phyloP scores from a whole-genome alignment of 2,329 filamentous ascomycete species.

The Exophiala sp. region DNA sequence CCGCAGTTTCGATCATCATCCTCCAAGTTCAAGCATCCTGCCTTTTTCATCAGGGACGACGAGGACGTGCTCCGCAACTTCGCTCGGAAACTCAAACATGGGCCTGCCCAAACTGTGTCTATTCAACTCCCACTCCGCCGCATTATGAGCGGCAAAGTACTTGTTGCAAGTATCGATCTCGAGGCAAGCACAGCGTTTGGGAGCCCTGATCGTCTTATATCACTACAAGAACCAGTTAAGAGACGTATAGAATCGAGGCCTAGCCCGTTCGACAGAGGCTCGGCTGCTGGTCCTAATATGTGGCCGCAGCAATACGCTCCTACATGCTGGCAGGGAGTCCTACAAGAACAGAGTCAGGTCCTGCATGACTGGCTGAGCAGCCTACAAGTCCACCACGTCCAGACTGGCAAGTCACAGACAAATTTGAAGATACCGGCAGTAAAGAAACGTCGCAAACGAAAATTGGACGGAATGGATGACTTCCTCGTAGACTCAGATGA shows the following conservation, averaged over 20 bases:
- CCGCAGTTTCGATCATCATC: background rate
- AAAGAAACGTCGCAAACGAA: conserved; percentile 63
- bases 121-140: conserved; percentile 12
- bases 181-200: background rate
- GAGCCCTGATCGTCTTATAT: background rate
- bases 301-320: conserved; percentile 91
- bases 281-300: conserved; percentile 62
- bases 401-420: conserved; percentile 48
- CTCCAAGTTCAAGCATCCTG: conserved; percentile 16
- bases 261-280: conserved; percentile 75
- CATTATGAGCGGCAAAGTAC: conserved; percentile 17
- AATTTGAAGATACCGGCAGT: conserved; percentile 27
- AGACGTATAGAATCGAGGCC: conserved; percentile 53
- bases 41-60: conserved; percentile 1
- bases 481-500: conserved; percentile 80
- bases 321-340: conserved; percentile 61
- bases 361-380: conserved; percentile 77
- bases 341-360: conserved; percentile 73
- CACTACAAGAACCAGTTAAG: conserved; percentile 35
- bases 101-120: no score
- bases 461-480: conserved; percentile 66
- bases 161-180: background rate
- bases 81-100: background rate
- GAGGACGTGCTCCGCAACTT: conserved; percentile 21
- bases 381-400: conserved; percentile 72